phyloP scores from a whole-genome alignment of 1,284 basidiomycete genomes.

The Boletus smithii region DNA sequence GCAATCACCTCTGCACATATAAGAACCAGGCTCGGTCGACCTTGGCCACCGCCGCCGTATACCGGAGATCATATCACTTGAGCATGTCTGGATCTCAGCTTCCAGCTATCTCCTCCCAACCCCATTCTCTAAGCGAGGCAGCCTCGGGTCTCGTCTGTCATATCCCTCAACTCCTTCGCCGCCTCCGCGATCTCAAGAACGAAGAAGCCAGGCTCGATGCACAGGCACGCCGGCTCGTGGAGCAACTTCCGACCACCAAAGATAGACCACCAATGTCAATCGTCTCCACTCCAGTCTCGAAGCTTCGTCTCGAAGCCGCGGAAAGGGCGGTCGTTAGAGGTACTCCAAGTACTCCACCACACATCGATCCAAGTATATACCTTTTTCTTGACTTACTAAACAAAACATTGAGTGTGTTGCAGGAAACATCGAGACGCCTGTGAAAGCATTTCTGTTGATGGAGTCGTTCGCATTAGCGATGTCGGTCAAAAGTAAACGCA shows the following conservation, averaged over 20 bases:
- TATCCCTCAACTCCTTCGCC: conserved; percentile 21
- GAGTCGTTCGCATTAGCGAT: conserved; percentile 22
- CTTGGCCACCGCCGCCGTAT: neutral
- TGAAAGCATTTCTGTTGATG: conserved; percentile 21
- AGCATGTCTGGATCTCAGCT: conserved; percentile 8
- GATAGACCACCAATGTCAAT: neutral
- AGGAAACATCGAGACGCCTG: conserved; percentile 24
- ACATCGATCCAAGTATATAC: conserved; percentile 12
- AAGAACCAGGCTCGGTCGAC: conserved; percentile 8
- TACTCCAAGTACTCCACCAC: conserved; percentile 5
- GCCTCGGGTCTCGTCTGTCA: conserved; percentile 15
- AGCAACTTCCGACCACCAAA: neutral
- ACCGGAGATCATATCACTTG: neutral
- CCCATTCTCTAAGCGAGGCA: conserved; percentile 12
- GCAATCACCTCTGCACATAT: conserved; percentile 14
- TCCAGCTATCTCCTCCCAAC: neutral
- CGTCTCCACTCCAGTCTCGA: conserved; percentile 8
- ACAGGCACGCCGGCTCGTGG: conserved; percentile 14
- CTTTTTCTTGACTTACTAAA: neutral
- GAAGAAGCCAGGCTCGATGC: conserved; percentile 24
- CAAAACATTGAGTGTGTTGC: neutral
- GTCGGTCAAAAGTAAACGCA: conserved; percentile 29
- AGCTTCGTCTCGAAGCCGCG: neutral
- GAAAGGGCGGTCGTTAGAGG: neutral
- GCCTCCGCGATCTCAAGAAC: conserved; percentile 20